Conservation (phyloP, 202 grass and related monocot species). For the Schoenoplectus triqueter region DNA sequence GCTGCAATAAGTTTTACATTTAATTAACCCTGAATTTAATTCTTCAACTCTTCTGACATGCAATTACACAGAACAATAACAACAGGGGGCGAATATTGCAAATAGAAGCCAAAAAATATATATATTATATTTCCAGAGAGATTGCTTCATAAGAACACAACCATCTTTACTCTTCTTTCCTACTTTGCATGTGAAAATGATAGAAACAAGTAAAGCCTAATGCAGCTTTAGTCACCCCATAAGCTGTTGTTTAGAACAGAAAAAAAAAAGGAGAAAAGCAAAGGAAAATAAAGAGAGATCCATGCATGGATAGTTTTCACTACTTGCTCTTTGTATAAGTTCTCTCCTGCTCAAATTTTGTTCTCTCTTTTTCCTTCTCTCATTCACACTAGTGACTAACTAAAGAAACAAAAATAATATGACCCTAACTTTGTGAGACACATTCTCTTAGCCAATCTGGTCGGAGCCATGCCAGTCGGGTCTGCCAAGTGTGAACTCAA, state of each 20-base stretch:
- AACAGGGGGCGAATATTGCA: constrained; percentile 17
- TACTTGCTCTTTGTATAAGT: neutral
- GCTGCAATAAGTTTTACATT: neutral
- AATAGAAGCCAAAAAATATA: neutral
- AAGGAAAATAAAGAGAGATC: constrained; percentile 38
- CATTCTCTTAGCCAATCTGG: constrained; percentile 53
- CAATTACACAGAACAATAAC: neutral
- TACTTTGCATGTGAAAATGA: constrained; percentile 78
- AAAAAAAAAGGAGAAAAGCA: constrained; percentile 34
- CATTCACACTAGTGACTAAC: constrained; percentile 30
- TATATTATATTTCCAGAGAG: constrained; percentile 42
- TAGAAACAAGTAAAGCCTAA: constrained; percentile 47
- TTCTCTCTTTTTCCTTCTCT: constrained; percentile 27
- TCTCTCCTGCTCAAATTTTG: constrained; percentile 26
- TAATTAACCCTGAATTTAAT: neutral
- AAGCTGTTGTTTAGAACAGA: constrained; percentile 35
- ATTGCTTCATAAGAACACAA: constrained; percentile 70
- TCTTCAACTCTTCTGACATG: neutral
- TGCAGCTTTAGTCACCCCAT: constrained; percentile 41
- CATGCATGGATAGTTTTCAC: constrained; percentile 28
- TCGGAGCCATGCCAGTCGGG: constrained; percentile 75
- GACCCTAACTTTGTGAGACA: constrained; percentile 42
- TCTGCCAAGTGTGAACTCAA: constrained; percentile 94
- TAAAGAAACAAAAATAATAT: constrained; percentile 34
- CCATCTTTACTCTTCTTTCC: constrained; percentile 68